Evolutionary conservation across 805 yeast species (phyloP).

Genomic region (Yarrowia hollandica): DNA sequence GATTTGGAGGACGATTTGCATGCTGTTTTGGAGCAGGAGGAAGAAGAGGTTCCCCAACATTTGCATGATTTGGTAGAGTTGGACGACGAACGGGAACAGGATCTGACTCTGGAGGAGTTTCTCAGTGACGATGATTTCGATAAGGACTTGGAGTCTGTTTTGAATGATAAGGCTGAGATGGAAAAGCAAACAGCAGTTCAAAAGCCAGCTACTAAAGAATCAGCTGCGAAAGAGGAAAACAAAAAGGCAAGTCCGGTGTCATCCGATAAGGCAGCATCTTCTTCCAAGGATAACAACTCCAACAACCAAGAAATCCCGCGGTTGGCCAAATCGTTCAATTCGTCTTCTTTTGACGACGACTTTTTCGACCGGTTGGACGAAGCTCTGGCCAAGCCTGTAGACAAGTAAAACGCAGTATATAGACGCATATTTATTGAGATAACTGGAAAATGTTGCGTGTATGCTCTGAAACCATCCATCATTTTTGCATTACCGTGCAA

Average conservation of each 20-base stretch:
- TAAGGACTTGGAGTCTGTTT: background rate
- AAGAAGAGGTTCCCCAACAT: background rate
- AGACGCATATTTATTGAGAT: too few relatives aligned
- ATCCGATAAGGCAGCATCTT: too few relatives aligned
- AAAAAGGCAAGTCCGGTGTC: too few relatives aligned
- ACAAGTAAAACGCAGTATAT: background rate
- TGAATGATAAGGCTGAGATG: background rate
- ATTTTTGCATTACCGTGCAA: too few relatives aligned
- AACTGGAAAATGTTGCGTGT: too few relatives aligned
- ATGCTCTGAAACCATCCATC: too few relatives aligned
- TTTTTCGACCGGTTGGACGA: slow-evolving; percentile 12
- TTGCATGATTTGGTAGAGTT: background rate
- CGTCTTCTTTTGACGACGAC: slow-evolving; percentile 6
- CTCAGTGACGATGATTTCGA: slow-evolving; percentile 3
- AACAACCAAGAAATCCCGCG: background rate
- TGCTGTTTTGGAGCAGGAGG: background rate
- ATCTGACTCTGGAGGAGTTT: slow-evolving; percentile 19
- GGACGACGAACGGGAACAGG: slow-evolving; percentile 2
- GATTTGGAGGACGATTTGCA: background rate
- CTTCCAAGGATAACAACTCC: too few relatives aligned
- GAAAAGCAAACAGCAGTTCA: too few relatives aligned
- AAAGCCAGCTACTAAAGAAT: too few relatives aligned
- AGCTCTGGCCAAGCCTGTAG: background rate
- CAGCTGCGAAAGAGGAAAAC: too few relatives aligned
- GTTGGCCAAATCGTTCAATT: background rate